phyloP scores from a whole-genome alignment of 2,329 filamentous ascomycete species.

The Capronia coronata region DNA sequence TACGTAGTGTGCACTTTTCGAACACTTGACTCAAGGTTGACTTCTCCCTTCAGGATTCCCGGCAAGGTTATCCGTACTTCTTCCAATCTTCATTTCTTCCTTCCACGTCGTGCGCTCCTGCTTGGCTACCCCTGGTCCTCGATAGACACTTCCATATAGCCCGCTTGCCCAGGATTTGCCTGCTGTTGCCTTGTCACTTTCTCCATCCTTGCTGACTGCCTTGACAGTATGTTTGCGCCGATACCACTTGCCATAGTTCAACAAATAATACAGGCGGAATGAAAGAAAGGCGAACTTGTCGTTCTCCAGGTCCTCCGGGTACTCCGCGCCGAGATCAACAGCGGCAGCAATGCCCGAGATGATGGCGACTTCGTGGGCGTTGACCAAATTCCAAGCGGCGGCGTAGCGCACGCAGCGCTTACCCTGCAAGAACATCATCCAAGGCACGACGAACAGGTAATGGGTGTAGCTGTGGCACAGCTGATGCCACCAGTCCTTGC shows the following conservation, averaged over 20 bases:
- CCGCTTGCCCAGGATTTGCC: conserved; percentile 54
- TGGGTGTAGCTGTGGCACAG: conserved; percentile 56
- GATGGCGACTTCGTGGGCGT: conserved; percentile 61
- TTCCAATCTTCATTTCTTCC: conserved; percentile 35
- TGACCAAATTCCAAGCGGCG: conserved; percentile 61
- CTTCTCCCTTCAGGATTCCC: conserved; percentile 10
- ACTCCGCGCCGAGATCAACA: conserved; percentile 60
- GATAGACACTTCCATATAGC: conserved; percentile 54
- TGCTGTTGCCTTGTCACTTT: conserved; percentile 33
- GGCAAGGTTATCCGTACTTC: conserved; percentile 21
- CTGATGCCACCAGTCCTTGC: conserved; percentile 58
- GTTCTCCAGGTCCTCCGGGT: conserved; percentile 56
- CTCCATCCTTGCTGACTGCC: conserved; percentile 1
- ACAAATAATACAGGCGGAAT: conserved; percentile 56
- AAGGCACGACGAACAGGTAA: conserved; percentile 58
- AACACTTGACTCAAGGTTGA: conserved; percentile 16
- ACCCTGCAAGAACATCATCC: conserved; percentile 66
- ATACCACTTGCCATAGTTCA: conserved; percentile 59
- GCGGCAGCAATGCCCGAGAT: conserved; percentile 66
- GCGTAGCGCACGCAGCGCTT: conserved; percentile 58
- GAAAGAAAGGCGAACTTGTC: conserved; percentile 55
- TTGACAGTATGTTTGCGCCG: conserved; percentile 6
- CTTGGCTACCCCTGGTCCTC: conserved; percentile 51
- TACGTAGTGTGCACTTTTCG: too few relatives aligned
- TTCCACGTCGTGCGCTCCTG: conserved; percentile 52